A percentile compares a stretch with the other conserved stretches of the same genome.
Conservation (phyloP, 2,329 filamentous ascomycete genomes). For the Graphilbum fragrans region DNA sequence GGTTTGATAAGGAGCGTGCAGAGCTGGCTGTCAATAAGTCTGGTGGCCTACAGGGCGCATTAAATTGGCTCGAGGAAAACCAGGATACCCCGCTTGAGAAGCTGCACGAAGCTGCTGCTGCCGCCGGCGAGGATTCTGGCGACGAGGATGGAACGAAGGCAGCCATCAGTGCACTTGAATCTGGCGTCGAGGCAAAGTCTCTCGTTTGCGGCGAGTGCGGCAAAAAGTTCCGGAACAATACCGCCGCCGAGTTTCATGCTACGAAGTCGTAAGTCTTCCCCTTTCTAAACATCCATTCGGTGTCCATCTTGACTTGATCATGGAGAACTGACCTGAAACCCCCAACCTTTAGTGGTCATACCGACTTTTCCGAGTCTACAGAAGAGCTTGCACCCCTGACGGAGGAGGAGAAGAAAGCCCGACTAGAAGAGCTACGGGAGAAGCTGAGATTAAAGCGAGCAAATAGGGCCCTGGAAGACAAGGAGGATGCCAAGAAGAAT, state of each 20-base stretch:
- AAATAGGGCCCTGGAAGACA: slow-evolving; percentile 57
- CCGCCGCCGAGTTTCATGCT: slow-evolving; percentile 81
- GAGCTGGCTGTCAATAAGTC: slow-evolving; percentile 75
- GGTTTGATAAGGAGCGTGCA: slow-evolving; percentile 73
- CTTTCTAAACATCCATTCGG: background rate
- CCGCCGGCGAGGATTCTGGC: slow-evolving; percentile 17
- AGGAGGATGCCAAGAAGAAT: slow-evolving; percentile 72
- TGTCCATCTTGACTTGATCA: background rate
- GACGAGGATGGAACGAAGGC: slow-evolving; percentile 35
- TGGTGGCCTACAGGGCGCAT: slow-evolving; percentile 70
- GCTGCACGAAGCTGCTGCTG: slow-evolving; percentile 35
- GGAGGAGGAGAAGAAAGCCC: slow-evolving; percentile 79
- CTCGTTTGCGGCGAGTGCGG: slow-evolving; percentile 91
- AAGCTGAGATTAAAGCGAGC: slow-evolving; percentile 64
- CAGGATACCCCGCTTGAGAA: slow-evolving; percentile 80
- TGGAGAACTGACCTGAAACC: background rate
- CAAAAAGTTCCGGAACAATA: slow-evolving; percentile 75
- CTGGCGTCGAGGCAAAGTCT: slow-evolving; percentile 62
- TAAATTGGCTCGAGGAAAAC: slow-evolving; percentile 91
- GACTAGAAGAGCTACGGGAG: slow-evolving; percentile 60
- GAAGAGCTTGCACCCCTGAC: slow-evolving; percentile 86
- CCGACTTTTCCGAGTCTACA: slow-evolving; percentile 84
- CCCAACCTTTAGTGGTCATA: slow-evolving; percentile 51
- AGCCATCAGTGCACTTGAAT: slow-evolving; percentile 49
- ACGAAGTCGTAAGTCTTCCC: slow-evolving; percentile 55